Base-by-base conservation (phyloP, 352 stramenopile genomes). In the Phytophthora ohioensis region DNA sequence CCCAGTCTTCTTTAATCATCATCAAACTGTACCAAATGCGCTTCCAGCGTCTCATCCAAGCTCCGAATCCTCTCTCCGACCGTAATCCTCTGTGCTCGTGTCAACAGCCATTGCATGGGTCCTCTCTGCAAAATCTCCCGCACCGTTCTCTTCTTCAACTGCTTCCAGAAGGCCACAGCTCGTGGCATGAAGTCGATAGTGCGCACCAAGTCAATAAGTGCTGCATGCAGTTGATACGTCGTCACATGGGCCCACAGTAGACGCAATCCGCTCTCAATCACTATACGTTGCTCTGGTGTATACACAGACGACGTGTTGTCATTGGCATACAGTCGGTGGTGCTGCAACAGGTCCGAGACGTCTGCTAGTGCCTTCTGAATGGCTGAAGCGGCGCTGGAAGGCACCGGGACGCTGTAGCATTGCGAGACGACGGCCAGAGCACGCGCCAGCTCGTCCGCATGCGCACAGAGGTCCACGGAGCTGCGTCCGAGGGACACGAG, bases 181-280 rank as follows among this genome's bases (percentile, higher is more conserved):
- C 86, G 74, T n/a, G 87, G 87, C 31, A 94, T 87, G 51, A 87
- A 91, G 64, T 92, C 82, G 38, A 94, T 82, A 12, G 80, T 84
- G 35, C 71, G 66, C 52, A 94, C 77, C 9, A 93, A 55, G 52
- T 93, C 76, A 11, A 83, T 72, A 6, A 92, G 73, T 38, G 87
- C 87, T 10, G 83, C 69, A 34, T 91, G 75, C 38, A 92, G 59
- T 56, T 83, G 68, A 57, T 90, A 90, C 38, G 75, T 83, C 21
- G 76, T 84, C 35, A 87, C 84, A 45, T 91, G 84, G 0, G 76
- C 63, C 87, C 87, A 94, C 32, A 94, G 69, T 52, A 84, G 55
- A 8, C 68, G 63, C 55, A 91, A 48, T 2, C 73, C 82, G 34
- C 35, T 56, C 9, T 77, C 71, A 27, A 93, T 63, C 17, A 76